Conservation (phyloP, 345 rosid species). For the Gossypium australe region DNA sequence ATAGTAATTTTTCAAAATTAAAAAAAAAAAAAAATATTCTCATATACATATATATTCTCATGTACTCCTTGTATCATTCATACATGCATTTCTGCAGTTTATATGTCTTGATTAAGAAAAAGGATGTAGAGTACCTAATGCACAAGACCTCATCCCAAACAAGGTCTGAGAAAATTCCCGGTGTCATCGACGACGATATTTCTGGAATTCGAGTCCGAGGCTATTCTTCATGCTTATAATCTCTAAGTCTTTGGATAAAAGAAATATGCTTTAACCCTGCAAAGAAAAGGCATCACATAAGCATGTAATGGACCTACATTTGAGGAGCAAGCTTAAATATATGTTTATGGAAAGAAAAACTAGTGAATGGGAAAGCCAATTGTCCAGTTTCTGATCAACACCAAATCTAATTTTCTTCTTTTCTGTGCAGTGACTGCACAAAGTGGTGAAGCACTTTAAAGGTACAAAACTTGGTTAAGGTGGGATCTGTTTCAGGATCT, state of each 20-base stretch:
- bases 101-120: no score
- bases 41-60: no score
- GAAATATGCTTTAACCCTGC: not conserved
- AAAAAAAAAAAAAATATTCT: no score
- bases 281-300: not conserved
- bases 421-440: not conserved
- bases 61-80: no score
- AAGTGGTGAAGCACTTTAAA: not conserved
- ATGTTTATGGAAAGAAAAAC: not conserved
- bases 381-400: not conserved
- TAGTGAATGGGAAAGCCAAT: not conserved
- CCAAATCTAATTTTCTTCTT: not conserved
- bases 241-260: not conserved
- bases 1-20: no score
- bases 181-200: no score
- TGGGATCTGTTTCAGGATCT: not conserved
- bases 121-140: no score
- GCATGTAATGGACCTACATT: not conserved
- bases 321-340: not conserved
- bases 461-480: not conserved
- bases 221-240: not conserved
- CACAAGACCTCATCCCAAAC: no score
- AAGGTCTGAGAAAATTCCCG: no score
- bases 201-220: not conserved
- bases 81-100: no score